These are phyloP conservation scores for Globisporangium radiosum DNA, from an alignment of 352 stramenopile species.

Conservation along the genomic window DNA sequence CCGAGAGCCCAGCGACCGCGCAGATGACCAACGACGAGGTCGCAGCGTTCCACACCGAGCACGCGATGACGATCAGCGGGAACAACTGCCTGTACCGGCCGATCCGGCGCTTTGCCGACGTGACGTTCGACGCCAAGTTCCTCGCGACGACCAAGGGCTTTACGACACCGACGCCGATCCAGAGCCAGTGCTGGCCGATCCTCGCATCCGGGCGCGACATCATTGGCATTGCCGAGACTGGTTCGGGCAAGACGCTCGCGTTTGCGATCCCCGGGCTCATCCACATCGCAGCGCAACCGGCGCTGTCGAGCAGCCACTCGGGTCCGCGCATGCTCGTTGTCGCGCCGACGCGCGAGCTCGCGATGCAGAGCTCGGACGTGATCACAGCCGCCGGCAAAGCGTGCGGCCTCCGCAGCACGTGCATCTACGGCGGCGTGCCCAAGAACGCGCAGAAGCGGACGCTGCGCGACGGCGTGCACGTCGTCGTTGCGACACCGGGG, in stretches of 20 bases:
- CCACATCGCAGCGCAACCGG: conserved; percentile 66
- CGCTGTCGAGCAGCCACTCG: conserved; percentile 45
- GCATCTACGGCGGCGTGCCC: conserved; percentile 95
- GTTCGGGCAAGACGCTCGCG: conserved; percentile 95
- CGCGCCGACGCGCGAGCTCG: conserved; percentile 91
- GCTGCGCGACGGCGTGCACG: conserved; percentile 85
- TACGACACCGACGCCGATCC: conserved; percentile 93
- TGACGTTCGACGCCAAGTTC: conserved; percentile 78
- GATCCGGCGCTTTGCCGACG: conserved; percentile 62
- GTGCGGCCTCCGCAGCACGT: conserved; percentile 81
- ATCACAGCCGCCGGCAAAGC: conserved; percentile 89
- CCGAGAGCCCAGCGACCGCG: conserved; percentile 54
- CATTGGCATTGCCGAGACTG: conserved; percentile 91
- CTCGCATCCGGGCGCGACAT: conserved; percentile 82
- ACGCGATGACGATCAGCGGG: conserved; percentile 82
- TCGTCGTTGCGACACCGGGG: conserved; percentile 95
- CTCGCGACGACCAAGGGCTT: conserved; percentile 89
- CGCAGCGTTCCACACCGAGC: conserved; percentile 78
- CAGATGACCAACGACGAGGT: conserved; percentile 78
- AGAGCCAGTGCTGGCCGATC: conserved; percentile 96
- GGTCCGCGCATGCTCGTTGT: conserved; percentile 91
- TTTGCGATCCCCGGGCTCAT: conserved; percentile 93
- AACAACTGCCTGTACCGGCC: conserved; percentile 87
- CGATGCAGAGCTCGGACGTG: conserved; percentile 91
- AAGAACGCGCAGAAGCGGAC: conserved; percentile 91